Evolutionary conservation across 1,139 yeast species (phyloP), one percentile per base, ranked within the genome.

Genomic region (Suhomyces kunorum): DNA sequence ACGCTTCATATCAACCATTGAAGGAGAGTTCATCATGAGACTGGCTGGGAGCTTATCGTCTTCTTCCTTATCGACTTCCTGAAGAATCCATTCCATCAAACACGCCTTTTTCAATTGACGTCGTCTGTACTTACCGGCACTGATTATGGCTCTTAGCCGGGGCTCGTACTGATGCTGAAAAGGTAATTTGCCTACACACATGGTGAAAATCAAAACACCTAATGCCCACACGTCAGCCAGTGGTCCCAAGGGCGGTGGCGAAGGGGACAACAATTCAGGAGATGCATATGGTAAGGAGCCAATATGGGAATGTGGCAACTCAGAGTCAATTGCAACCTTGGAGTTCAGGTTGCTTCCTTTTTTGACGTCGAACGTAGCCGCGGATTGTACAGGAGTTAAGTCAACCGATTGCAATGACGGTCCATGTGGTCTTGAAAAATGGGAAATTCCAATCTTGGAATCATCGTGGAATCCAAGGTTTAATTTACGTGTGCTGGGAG

Each of bases 251-350:
- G 86, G 81, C 3, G 86, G 83, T 1, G 87, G 87, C 19, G 74
- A 69, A 1, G 87, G 82, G 28, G 72, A 67, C 38, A 89, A 66
- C 24, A 88, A 68, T 56, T 90, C 96, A 0, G 98, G 98, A 0
- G 96, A 78, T 0, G 96, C 96, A 58, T 88, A 90, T 0, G 97
- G 97, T 28, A 90, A 68, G 1, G 96, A 88, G 0, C 98, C 98
- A 42, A 88, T 86, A 51, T 81, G 85, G 19, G 79, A 67, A 54
- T 80, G 85, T 1, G 87, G 86, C 26, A 78, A 59, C 32, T 66
- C 70, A 2, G 74, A 60, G 40, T 68, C 74, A 20, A 64, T 55
- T 2, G 57, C 60, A 14, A 26, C 26, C n/a, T 34, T 13, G 7
- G 27, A 16, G 14, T 27, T 30, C 19, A 17, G 30, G 12, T 41